Evolutionary conservation across 768 basidiomycete genomes (phyloP).

Genomic region (Leccinellum albellum): DNA sequence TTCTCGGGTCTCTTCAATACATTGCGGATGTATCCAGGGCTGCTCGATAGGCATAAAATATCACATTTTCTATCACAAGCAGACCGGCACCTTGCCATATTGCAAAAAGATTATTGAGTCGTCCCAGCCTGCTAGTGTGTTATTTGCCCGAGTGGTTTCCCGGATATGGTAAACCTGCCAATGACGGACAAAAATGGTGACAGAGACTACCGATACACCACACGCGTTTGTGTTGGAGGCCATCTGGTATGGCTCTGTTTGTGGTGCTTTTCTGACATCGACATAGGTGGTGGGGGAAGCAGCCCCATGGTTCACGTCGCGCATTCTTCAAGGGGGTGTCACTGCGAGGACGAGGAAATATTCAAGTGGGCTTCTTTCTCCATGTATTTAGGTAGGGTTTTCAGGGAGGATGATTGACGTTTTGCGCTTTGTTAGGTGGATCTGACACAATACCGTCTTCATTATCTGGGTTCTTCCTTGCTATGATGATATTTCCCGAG

Average conservation of each 20-base stretch:
- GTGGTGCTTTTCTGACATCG: not conserved
- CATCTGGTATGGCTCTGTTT: not conserved
- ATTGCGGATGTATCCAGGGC: constrained; percentile 3
- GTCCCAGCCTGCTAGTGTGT: too few relatives aligned
- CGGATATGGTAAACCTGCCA: constrained; percentile 11
- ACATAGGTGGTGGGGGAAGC: constrained; percentile 8
- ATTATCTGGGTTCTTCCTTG: constrained; percentile 18
- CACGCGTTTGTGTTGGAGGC: constrained; percentile 12
- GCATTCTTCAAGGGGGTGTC: not conserved
- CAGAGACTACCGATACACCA: not conserved
- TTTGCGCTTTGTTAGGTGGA: constrained; percentile 22
- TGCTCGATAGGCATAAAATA: constrained; percentile 12
- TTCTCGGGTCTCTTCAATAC: constrained; percentile 2
- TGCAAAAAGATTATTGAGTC: too few relatives aligned
- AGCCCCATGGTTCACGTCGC: constrained; percentile 9
- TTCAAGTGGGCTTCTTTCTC: constrained; percentile 14
- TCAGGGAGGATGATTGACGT: not conserved
- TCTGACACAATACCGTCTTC: constrained; percentile 13
- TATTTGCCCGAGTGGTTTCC: constrained; percentile 22
- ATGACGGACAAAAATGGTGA: constrained; percentile 1
- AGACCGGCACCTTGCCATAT: constrained; percentile 9
- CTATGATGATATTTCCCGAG: constrained; percentile 11
- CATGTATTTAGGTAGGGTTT: constrained; percentile 14
- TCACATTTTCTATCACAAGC: constrained; percentile 7
- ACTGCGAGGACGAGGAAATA: constrained; percentile 8